Evolutionary conservation across 495 filamentous ascomycete genomes (phyloP), one percentile per base, ranked within the genome.

Genomic region (Daldinia bambusicola): DNA sequence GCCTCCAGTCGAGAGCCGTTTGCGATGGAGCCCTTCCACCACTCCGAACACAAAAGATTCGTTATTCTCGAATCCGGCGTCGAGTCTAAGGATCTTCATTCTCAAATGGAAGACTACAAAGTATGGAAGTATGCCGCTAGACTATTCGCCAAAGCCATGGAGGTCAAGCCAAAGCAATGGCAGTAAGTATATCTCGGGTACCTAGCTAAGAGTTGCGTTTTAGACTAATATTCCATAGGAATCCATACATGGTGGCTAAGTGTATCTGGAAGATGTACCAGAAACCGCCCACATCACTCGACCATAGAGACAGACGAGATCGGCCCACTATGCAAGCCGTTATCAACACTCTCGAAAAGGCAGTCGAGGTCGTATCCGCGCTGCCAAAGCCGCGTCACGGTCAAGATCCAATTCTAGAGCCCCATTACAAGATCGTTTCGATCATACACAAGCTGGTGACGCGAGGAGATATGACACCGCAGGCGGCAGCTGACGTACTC

Each of bases 261-360:
- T 97, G 94, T 75, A 84, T 95, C 31, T 98, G 94, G 90, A 99
- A 98, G 80, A 96, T 98, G 91, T 90, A 89, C 74, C 80, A 83
- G 55, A 89, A 85, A 66, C 85, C 84, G 13, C 81, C 82, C 7
- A 85, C 89, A 75, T 70, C 84, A 64, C 74, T 87, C 74, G 74
- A 88, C 68, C 65, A 78, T 56, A 74, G 85, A 78, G 79, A 76
- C 13, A 80, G 74, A 37, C 66, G 50, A 22, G 78, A 61, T 45
- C 79, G 76, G n/a, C 84, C 85, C 7, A 79, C 80, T 14, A 80
- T 90, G 40, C 81, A 90, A 63, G 81, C 84, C 60, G 86, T 97
- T 10, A 66, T 78, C 22, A 61, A 53, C 20, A 74, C 89, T n/a
- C 85, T 97, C 43, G 85, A 90, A 18, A 88, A 87, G 67, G 90